Evolutionary conservation across 306 rosid species (phyloP), one percentile per base, ranked within the genome.

Genomic region (Senna tora): DNA sequence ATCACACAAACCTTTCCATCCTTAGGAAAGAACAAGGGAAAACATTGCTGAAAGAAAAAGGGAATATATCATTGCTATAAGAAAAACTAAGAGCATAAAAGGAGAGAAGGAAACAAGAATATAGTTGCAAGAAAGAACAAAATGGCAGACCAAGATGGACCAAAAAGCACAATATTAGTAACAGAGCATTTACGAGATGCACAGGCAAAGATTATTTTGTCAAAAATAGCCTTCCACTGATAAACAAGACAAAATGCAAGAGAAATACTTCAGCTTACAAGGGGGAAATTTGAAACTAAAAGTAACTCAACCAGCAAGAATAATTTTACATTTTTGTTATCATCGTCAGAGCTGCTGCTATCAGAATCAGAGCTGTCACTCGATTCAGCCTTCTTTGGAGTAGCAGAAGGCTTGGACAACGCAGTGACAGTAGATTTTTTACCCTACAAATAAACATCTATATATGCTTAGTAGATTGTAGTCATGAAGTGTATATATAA

Each of bases 261-360:
- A n/a, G n/a, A 4, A 1, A 25, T 25, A 25, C 30, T 25, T 25
- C 2, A 25, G 30, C 30, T 25, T 25, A 25, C 30, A 3, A 25
- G 30, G 11, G n/a, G 30, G 11, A 15, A 32, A 9, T 17, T 7
- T 21, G 4, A n/a, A 32, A 28, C 8, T 30, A 17, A 32, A 33
- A 43, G 6, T 1, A 8, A 7, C 25, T 3, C 1, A 42, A 56
- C 6, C 9, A 52, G 10, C 14, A 5, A 30, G 1, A 46, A 50
- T n/a, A 46, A 2, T 2, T 6, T 62, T 78, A 78, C 88, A 12
- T 59, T 59, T 34, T 59, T n/a, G 46, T 33, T 4, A 5, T 83
- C 85, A 28, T 76, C 89, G 0, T 84, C 87, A 21, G 91, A 82
- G 72, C 82, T 83, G 45, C 84, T 79, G 21, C 81, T 87, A 60